Evolutionary conservation across 192 early-diverging fungal genomes (phyloP), one percentile per base, ranked within the genome.

Genomic region (Podila minutissima): DNA sequence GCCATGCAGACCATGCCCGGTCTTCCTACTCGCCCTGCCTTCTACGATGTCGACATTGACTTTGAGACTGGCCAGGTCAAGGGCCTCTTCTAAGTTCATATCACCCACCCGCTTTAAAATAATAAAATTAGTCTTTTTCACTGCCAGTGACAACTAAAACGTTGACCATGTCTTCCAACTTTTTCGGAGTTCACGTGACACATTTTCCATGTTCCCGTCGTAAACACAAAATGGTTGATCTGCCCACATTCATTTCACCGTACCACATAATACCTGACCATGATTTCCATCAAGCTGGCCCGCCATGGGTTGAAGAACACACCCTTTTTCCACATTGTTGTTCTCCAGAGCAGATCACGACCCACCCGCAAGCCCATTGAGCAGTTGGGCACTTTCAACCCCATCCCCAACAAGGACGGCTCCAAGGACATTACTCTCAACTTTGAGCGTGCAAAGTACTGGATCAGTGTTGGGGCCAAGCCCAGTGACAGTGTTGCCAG

Each of bases 1-100:
- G 91, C 93, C 55, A 98, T 99, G 97, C 94, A 95, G 75, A 99
- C 98, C 28, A 97, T 99, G 92, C 98, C 98, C 13, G 98, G 98
- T 35, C 88, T 99, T 50, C 95, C 96, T 28, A 99, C 98, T 11
- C 92, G 97, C 49, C 97, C 96, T 9, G 96, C 95, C 77, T 98
- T 97, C 88, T 97, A 90, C 83, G 97, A 98, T 84, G 95, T 98
- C 48, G 97, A 97, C 79, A 76, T 98, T 41, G 96, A 98, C 67
- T 83, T 87, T 9, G 93, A 97, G 64, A 89, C 92, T 32, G 95
- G 95, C 62, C 86, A 93, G 35, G 93, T 97, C 28, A 50, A 85
- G n/a, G 97, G 97, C 0, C 89, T 98, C 37, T 98, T 98, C 83
- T 98, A 92, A 67, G 41, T 46, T 13, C 41, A 46, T 46, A 46